Conservation (phyloP, 768 basidiomycete genomes). For the Xerocomus spinulosus region DNA sequence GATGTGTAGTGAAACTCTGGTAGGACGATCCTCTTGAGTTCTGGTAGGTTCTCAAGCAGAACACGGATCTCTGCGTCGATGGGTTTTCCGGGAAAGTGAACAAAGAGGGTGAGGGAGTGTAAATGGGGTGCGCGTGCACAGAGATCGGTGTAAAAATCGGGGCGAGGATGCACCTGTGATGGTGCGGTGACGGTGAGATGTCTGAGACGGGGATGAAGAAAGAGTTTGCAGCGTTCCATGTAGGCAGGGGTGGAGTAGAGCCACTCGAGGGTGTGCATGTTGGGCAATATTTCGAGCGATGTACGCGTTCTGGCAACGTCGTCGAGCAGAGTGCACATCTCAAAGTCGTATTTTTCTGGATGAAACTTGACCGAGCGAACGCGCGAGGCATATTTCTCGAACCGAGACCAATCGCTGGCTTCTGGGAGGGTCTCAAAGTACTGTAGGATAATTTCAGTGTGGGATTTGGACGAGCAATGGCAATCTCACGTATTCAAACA, state of each 20-base stretch:
- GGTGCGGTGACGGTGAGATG: slow-evolving; percentile 32
- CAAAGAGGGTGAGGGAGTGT: slow-evolving; percentile 43
- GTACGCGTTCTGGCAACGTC: slow-evolving; percentile 55
- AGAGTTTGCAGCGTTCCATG: slow-evolving; percentile 43
- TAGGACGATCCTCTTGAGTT: slow-evolving; percentile 45
- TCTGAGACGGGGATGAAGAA: slow-evolving; percentile 54
- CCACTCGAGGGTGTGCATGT: slow-evolving; percentile 51
- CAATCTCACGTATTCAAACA: slow-evolving; percentile 21
- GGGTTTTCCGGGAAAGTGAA: slow-evolving; percentile 34
- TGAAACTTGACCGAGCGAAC: slow-evolving; percentile 37
- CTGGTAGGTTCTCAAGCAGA: slow-evolving; percentile 38
- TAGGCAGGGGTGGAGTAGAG: slow-evolving; percentile 18
- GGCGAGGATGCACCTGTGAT: slow-evolving; percentile 9
- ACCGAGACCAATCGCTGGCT: slow-evolving; percentile 50
- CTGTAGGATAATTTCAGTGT: slow-evolving; percentile 25
- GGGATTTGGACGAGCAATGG: neutral
- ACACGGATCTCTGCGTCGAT: slow-evolving; percentile 40
- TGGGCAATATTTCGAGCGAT: slow-evolving; percentile 50
- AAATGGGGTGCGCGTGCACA: slow-evolving; percentile 50
- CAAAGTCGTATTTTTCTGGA: slow-evolving; percentile 11
- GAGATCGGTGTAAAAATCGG: slow-evolving; percentile 35
- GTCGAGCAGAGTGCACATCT: slow-evolving; percentile 33
- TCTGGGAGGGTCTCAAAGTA: slow-evolving; percentile 39
- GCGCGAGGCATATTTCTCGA: slow-evolving; percentile 50
- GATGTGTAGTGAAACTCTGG: slow-evolving; percentile 52